Base-by-base conservation (phyloP, 805 yeast species). In the Kodamaea restingae region DNA sequence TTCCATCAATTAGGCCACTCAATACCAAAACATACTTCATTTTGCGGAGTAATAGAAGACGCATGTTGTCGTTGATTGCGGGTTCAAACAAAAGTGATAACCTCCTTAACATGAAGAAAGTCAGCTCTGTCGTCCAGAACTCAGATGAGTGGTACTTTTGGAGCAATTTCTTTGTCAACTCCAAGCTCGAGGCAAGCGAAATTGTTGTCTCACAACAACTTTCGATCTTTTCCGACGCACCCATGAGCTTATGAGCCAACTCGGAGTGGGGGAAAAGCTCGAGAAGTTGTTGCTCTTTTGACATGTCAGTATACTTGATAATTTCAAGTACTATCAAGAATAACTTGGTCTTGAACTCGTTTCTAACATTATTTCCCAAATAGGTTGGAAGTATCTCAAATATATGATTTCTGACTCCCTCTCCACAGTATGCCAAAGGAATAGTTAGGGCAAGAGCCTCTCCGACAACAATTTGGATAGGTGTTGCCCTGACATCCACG, bases 351-450 rank as follows among this genome's bases (percentile, higher is more conserved):
- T 41, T 39, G 29, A 63, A 40, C 11, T 59, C 60, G 3, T 30
- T 27, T 28, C 52, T 55, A 37, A 50, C 61, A 3, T 33, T 24
- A 1, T 47, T 45, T n/a, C 52, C 52, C 17, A 61, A 47, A 4
- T 40, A 15, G 2, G 27, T 8, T 12, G 44, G 27, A 44, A 50
- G 22, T 7, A 28, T 24, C 4, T 46, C 51, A 25, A 60, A 63
- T 0, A 70, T 49, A 4, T 56, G 57, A 36, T 60, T 55, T 40
- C 72, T 50, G 1, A 54, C 36, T 0, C 79, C 78, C 24, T 52
- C 54, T 10, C 52, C 55, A 0, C 74, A 55, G 44, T 60, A 75
- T 0, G 77, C 57, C 15, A 76, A 46, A 0, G 81, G 68, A 1
- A 78, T 56, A 0, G 67, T 47, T n/a, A 59, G 39, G 0, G 75